Evolutionary conservation across 352 stramenopile genomes (phyloP).

Genomic region (Phytophthora idaei): DNA sequence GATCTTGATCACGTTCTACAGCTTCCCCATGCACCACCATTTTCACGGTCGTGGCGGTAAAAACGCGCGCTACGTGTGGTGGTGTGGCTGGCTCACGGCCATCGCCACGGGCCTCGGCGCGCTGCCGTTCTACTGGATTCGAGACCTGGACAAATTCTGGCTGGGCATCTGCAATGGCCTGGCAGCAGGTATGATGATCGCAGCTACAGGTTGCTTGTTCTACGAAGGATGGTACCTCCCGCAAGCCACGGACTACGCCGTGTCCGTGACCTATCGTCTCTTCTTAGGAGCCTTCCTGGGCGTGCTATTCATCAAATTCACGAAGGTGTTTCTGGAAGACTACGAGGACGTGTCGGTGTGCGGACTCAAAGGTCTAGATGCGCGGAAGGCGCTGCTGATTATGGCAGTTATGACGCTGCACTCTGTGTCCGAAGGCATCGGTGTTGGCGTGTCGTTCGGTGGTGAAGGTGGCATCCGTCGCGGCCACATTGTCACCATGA

Average conservation of each 20-base stretch:
- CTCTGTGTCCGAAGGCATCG: conserved; percentile 97
- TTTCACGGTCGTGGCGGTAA: conserved; percentile 46
- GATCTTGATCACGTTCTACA: conserved; percentile 71
- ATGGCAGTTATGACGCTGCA: conserved; percentile 99
- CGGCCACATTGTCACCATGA: conserved; percentile 97
- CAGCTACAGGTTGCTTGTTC: conserved; percentile 94
- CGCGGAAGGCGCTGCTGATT: conserved; percentile 94
- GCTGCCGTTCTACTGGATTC: conserved; percentile 94
- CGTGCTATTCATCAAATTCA: conserved; percentile 97
- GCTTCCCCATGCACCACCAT: conserved; percentile 45
- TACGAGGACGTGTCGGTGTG: conserved; percentile 95
- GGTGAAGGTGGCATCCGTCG: conserved; percentile 92
- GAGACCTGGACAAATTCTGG: conserved; percentile 94
- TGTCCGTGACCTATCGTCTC: conserved; percentile 82
- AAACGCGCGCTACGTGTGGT: conserved; percentile 94
- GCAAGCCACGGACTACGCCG: conserved; percentile 69
- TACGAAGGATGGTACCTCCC: conserved; percentile 91
- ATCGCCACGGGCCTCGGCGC: conserved; percentile 95
- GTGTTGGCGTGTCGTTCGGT: conserved; percentile 97
- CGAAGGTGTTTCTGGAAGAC: conserved; percentile 94
- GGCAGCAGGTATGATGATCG: conserved; percentile 98
- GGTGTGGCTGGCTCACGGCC: conserved; percentile 98
- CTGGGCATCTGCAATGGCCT: conserved; percentile 95
- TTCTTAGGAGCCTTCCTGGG: conserved; percentile 90
- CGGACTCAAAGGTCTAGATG: conserved; percentile 79